phyloP scores from a whole-genome alignment of 441 rosid genomes.

The Croton setiger region DNA sequence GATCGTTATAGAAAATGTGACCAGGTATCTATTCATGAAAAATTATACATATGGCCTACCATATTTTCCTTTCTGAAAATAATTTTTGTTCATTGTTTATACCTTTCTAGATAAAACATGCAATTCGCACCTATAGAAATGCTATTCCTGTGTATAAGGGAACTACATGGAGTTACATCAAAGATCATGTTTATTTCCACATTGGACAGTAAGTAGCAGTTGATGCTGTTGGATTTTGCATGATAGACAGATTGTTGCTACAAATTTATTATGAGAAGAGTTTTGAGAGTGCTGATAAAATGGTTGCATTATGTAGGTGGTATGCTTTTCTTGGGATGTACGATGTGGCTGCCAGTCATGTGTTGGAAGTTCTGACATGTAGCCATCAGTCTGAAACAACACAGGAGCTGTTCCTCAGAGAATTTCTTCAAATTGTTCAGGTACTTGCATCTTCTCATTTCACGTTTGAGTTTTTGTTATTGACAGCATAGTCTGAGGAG shows the following conservation, averaged over 20 bases:
- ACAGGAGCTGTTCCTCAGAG: conserved; percentile 84
- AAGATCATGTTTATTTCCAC: conserved; percentile 95
- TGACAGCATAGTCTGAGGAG: background rate
- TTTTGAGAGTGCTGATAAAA: conserved; percentile 23
- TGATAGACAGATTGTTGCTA: conserved; percentile 12
- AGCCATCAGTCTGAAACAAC: conserved; percentile 85
- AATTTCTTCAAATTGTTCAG: conserved; percentile 86
- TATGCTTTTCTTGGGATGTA: conserved; percentile 88
- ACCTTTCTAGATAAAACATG: conserved; percentile 77
- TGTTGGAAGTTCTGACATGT: conserved; percentile 86
- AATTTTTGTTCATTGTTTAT: conserved; percentile 14
- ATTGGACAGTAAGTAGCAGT: conserved; percentile 84
- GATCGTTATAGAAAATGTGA: conserved; percentile 92
- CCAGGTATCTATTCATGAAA: conserved; percentile 58
- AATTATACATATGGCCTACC: conserved; percentile 17
- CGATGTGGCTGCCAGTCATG: conserved; percentile 79
- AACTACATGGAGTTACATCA: conserved; percentile 88
- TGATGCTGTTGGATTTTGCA: conserved; percentile 21
- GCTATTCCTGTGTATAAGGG: conserved; percentile 88
- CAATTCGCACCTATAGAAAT: conserved; percentile 87
- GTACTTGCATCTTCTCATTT: conserved; percentile 28
- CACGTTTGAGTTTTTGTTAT: conserved; percentile 20
- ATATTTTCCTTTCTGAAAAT: conserved; percentile 24
- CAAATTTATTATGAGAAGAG: conserved; percentile 17
- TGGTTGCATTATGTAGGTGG: conserved; percentile 52